Evolutionary conservation across 2,329 filamentous ascomycete genomes (phyloP), one percentile per base, ranked within the genome.

Genomic region (Nigrograna mackinnonii): DNA sequence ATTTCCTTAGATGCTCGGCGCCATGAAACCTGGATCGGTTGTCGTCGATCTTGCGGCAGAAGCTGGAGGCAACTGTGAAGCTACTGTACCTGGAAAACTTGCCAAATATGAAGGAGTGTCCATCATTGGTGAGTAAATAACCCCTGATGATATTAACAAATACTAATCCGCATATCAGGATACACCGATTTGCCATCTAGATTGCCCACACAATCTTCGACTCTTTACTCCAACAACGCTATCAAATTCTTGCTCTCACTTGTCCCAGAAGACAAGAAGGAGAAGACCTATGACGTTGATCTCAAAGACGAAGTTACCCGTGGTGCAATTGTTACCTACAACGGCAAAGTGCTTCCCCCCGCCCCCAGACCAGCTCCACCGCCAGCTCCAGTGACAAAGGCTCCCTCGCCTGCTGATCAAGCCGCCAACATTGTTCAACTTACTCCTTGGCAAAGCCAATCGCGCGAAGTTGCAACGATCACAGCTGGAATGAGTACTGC

Each of bases 221-320:
- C 89, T 0, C 73, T 96, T 16, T 96, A 95, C 69, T 94, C 89
- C 2, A 96, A 95, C 78, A 96, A 96, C 62, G 91, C 95, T 57
- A 91, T 86, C 53, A 96, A 95, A 63, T 87, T 91, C 43, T 73
- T 95, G 20, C 77, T 96, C 7, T 94, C 90, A 0, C 89, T 95
- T 77, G 70, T 84, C 1, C 88, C 89, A 1, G 80, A 86, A 45
- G 84, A 90, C 2, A 90, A 89, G 2, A 80, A 85, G 47, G 85
- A 91, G 1, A 90, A 89, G 50, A 79, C 85, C 26, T 95, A 90
- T 50, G 88, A 89, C 6, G 77, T 95, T 34, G 88, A 95, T 55
- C 74, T 95, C 4, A 79, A 81, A 1, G 91, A 95, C 54, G 90
- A 95, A 67, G 91, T 96, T 18, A 87, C 94, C 5, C 84, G 91